A percentile compares a stretch with the other conserved stretches of the same genome.
Conservation (phyloP, 2,329 filamentous ascomycete genomes). For the Paecilomyces formosus region DNA sequence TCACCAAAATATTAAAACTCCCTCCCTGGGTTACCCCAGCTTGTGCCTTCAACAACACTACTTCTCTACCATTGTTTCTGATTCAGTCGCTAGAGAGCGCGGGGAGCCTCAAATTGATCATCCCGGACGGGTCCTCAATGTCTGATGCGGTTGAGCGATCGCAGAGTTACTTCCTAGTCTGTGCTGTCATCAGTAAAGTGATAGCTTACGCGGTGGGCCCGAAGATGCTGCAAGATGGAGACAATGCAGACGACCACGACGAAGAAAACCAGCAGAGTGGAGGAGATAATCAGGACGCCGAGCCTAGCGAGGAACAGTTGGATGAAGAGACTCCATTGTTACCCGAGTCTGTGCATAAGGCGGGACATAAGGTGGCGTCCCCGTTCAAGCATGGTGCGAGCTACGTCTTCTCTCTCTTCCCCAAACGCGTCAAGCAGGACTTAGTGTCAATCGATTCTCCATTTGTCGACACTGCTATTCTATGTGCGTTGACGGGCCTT, state of each 20-base stretch:
- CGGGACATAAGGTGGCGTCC: constrained; percentile 6
- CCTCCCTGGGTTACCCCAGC: constrained; percentile 49
- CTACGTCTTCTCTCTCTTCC: constrained; percentile 22
- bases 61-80: constrained; percentile 45
- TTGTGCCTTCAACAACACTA: constrained; percentile 53
- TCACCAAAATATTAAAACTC: constrained; percentile 41
- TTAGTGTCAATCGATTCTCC: constrained; percentile 35
- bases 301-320: constrained; percentile 12
- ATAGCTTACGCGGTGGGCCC: constrained; percentile 60
- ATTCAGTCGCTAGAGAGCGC: constrained; percentile 48
- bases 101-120: constrained; percentile 47
- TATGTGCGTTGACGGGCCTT: constrained; percentile 53
- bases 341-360: constrained; percentile 23
- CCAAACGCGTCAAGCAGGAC: constrained; percentile 24
- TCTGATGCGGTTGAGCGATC: constrained; percentile 49
- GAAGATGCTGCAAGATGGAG: constrained; percentile 43
- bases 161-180: constrained; percentile 60
- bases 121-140: constrained; percentile 36
- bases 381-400: constrained; percentile 19
- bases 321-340: constrained; percentile 48
- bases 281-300: constrained; percentile 17
- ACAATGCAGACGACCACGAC: constrained; percentile 18
- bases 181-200: constrained; percentile 55
- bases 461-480: constrained; percentile 55
- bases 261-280: constrained; percentile 15